Evolutionary conservation across 306 rosid genomes (phyloP).

Genomic region (barrel medic (Medicago truncatula)): DNA sequence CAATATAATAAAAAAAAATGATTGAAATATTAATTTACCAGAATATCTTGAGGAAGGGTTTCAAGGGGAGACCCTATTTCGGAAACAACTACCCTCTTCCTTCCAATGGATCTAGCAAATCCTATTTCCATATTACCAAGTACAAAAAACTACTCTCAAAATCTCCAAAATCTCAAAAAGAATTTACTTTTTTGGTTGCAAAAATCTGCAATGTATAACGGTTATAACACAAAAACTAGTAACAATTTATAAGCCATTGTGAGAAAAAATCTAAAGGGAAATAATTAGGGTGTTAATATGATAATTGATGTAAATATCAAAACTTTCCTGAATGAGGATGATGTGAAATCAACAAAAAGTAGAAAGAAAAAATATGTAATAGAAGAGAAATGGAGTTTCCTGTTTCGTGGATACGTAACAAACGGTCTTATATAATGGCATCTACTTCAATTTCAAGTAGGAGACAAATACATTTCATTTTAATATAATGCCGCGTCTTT

Average conservation of each 20-base stretch:
- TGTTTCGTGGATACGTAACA: background rate
- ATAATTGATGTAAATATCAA: background rate
- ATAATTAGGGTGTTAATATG: background rate
- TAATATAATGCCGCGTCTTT: no score
- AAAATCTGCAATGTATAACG: constrained; percentile 13
- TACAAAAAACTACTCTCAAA: background rate
- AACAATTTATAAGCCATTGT: constrained; percentile 16
- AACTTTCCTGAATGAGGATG: constrained; percentile 17
- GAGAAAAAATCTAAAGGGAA: background rate
- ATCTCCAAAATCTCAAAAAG: background rate
- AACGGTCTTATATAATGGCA: no score
- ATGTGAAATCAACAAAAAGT: background rate
- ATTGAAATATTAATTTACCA: constrained; percentile 49
- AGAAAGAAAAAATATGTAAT: constrained; percentile 9
- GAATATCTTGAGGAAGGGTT: constrained; percentile 70
- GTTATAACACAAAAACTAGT: background rate
- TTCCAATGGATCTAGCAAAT: constrained; percentile 51
- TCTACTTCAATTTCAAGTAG: no score
- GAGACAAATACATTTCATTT: no score
- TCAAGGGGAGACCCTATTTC: constrained; percentile 56
- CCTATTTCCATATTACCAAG: constrained; percentile 40
- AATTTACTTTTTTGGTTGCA: background rate
- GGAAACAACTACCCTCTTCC: constrained; percentile 62
- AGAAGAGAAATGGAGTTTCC: background rate
- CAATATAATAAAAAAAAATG: background rate